Evolutionary conservation across 2,329 filamentous ascomycete genomes (phyloP), one percentile per base, ranked within the genome.

Genomic region (Monosporascus sp.): DNA sequence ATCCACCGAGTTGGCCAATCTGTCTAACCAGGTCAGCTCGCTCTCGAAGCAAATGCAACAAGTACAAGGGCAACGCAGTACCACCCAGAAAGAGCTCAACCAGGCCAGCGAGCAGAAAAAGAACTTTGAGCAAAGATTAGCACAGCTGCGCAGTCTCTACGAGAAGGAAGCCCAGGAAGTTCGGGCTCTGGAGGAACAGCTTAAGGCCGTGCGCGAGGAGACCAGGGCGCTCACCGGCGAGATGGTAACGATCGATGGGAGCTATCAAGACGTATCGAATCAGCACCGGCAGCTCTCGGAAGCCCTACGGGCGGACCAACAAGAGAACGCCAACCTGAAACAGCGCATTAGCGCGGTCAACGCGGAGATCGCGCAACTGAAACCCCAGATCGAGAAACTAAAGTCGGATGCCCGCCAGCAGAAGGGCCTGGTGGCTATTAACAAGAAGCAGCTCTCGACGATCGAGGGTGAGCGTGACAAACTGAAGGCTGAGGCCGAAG

Each of bases 401-500:
- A 91, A 89, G 69, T 90, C 88, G 14, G 91, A 97, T 62, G 91
- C 91, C 25, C 86, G 94, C 43, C 94, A 97, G 70, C 92, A 97
- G 67, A 97, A 96, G 74, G 94, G 94, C 18, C 79, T 97, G 60
- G 93, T 96, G 31, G 92, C 94, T 44, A 99, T 99, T 74, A 97
- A 97, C 75, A 97, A 95, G 79, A 99, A 99, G 75, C 94, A 99
- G 73, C 77, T 97, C 55, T 83, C 87, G 37, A 97, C 92, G 1
- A 90, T 88, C 53, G 94, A 99, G 70, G 83, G 82, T 48, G 93
- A 97, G 69, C 83, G 89, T 35, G 93, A 97, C 56, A 93, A 90
- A 75, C 77, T 96, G 39, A 92, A 91, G 74, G 75, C 77, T 1
- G 93, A 97, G 69, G 86, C 87, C 45, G 86, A 86, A 54, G 85